Base-by-base conservation (phyloP, 805 yeast genomes). In the Zygoascus bituminiphila region DNA sequence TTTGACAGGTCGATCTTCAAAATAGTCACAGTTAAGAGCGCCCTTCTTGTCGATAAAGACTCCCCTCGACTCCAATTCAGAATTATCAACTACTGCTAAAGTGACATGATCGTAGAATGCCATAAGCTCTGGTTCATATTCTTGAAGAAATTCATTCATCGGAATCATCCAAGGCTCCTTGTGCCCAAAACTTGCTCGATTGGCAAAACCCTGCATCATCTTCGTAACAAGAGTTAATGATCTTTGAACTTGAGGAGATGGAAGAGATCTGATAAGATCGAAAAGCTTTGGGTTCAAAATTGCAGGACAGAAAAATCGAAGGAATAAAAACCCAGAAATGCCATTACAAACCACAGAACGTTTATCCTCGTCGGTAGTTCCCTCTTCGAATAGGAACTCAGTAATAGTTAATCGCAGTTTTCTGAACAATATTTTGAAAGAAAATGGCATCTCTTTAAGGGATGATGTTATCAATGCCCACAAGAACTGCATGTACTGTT, bases 221-320 rank as follows among this genome's bases (percentile, higher is more conserved):
- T 91, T 91, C 8, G 97, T 88, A 4, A 89, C 71, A 20, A 89
- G 65, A 0, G 95, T 88, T 42, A 91, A 65, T 0, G 95, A 84
- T 51, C 95, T 72, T 54, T 88, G 89, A 1, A 81, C 72, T 9
- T 72, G 72, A 1, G 88, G 87, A 7, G 80, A 73, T 51, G 88
- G 87, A 56, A 85, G 91, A 33, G 76, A 72, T 45, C 77, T 74
- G 0, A 87, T 77, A 44, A 93, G 69, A 51, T 81, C 80, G 62
- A 88, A 88, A 44, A 89, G 64, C 58, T 87, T 88, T 0, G 98
- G 98, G 58, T 88, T 89, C 60, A 93, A 67, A 24, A 91, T 76
- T 0, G 96, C 95, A 0, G 98, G 98, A 58, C 96, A 88, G 54
- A 88, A 76, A 63, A 82, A 86, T 51, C 96, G 70, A 51, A 91